Conservation (phyloP, 805 yeast species). For the Ogataea pilisensis region DNA sequence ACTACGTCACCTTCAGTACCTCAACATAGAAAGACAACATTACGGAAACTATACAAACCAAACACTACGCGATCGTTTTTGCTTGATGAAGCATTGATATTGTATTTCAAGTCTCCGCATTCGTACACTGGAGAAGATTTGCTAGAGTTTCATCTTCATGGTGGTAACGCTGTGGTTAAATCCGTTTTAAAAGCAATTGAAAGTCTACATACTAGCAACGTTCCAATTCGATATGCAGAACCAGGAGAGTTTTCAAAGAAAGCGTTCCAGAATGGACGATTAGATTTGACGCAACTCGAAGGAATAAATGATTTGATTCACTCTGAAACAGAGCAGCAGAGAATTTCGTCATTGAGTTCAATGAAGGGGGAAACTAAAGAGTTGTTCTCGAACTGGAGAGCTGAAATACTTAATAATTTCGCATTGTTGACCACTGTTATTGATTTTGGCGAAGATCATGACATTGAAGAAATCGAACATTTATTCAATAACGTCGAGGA, state of each 20-base stretch:
- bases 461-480: constrained; percentile 57
- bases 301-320: constrained; percentile 85
- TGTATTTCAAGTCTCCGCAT: constrained; percentile 66
- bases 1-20: constrained; percentile 41
- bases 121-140: constrained; percentile 93
- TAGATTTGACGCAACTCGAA: constrained; percentile 87
- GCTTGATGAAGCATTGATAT: constrained; percentile 72
- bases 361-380: constrained; percentile 64
- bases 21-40: constrained; percentile 48
- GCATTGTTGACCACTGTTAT: constrained; percentile 83
- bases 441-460: constrained; percentile 94
- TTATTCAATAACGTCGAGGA: constrained; percentile 48
- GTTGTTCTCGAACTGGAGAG: constrained; percentile 64
- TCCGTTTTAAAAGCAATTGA: constrained; percentile 64
- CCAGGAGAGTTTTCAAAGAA: constrained; percentile 89
- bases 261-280: constrained; percentile 78
- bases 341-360: constrained; percentile 68
- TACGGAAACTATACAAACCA: constrained; percentile 53
- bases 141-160: constrained; percentile 88
- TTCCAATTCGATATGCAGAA: constrained; percentile 73
- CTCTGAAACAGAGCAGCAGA: constrained; percentile 89
- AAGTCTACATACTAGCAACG: constrained; percentile 41
- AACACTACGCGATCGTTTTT: constrained; percentile 28
- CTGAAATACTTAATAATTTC: constrained; percentile 54
- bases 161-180: constrained; percentile 80